Percentiles rank a stretch among this genome's conserved stretches.
Evolutionary conservation across 805 yeast species (phyloP).

Genomic region (Starmera quercuum): DNA sequence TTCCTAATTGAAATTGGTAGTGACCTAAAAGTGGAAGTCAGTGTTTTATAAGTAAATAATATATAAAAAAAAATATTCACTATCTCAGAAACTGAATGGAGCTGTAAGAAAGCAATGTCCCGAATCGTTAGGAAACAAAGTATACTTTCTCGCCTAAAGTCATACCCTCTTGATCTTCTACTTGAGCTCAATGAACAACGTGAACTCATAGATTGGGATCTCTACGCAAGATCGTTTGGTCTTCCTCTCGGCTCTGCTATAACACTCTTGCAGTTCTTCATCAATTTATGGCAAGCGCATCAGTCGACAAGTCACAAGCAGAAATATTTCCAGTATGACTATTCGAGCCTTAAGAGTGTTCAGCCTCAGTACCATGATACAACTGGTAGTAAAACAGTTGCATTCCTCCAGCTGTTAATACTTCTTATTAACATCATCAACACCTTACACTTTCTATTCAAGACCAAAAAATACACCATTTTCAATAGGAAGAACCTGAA

Average conservation of each 20-base stretch:
- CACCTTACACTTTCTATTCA: conserved; percentile 13
- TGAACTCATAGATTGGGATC: conserved; percentile 21
- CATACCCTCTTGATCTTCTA: conserved; percentile 19
- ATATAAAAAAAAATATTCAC: neutral
- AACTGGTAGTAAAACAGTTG: conserved; percentile 3
- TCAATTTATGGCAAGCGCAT: conserved; percentile 15
- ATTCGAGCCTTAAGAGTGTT: conserved; percentile 9
- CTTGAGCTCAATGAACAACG: conserved; percentile 18
- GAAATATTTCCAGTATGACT: conserved; percentile 6
- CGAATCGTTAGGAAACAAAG: conserved; percentile 14
- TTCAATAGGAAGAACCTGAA: conserved; percentile 15
- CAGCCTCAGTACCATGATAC: neutral
- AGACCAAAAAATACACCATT: conserved; percentile 16
- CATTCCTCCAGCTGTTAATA: conserved; percentile 6
- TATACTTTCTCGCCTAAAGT: conserved; percentile 8
- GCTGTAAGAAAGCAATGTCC: neutral
- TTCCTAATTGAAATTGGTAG: conserved; percentile 33
- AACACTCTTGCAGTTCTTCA: conserved; percentile 16
- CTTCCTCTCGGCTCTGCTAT: conserved; percentile 16
- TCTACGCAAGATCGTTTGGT: conserved; percentile 16
- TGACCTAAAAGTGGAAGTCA: conserved; percentile 9
- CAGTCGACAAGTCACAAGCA: conserved; percentile 1
- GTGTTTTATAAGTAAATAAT: neutral
- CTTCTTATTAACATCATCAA: conserved; percentile 14
- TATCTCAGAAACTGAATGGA: neutral